These are phyloP conservation scores for Amanita pallidorosea DNA, from an alignment of 768 basidiomycete species.

Conservation along the genomic window DNA sequence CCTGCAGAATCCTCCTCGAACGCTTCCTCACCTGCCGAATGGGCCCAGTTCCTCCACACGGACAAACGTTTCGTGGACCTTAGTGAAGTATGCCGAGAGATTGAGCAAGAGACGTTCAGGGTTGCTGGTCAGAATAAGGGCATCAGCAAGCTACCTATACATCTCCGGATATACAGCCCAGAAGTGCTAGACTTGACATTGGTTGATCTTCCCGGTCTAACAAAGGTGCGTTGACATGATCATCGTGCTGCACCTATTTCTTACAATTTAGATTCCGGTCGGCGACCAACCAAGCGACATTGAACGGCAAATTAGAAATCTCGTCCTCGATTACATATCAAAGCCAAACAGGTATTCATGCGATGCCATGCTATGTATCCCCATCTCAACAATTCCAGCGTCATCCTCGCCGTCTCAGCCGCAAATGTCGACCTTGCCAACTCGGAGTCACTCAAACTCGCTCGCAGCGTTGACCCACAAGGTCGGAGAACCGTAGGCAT, in stretches of 20 bases:
- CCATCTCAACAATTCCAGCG: constrained; percentile 32
- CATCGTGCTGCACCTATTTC: not conserved
- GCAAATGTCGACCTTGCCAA: constrained; percentile 99
- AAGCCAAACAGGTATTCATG: constrained; percentile 82
- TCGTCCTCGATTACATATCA: constrained; percentile 94
- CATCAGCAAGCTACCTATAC: constrained; percentile 91
- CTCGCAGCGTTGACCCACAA: constrained; percentile 90
- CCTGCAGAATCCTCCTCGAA: constrained; percentile 35
- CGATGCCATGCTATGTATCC: not conserved
- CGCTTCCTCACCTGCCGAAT: constrained; percentile 58
- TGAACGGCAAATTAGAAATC: constrained; percentile 87
- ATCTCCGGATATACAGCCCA: constrained; percentile 91
- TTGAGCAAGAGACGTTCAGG: constrained; percentile 94
- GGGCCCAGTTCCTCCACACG: constrained; percentile 95
- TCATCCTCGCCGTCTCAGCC: constrained; percentile 93
- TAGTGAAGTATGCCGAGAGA: constrained; percentile 87
- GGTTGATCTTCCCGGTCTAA: constrained; percentile 93
- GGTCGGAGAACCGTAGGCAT: constrained; percentile 95
- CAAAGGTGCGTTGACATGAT: constrained; percentile 48
- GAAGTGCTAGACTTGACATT: constrained; percentile 92
- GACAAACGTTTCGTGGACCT: constrained; percentile 98
- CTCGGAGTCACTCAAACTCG: constrained; percentile 95
- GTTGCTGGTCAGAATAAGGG: constrained; percentile 99
- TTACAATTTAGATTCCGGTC: constrained; percentile 63
- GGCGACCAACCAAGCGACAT: constrained; percentile 98